phyloP scores from a whole-genome alignment of 1,284 basidiomycete species.

The Wallemia ichthyophaga region DNA sequence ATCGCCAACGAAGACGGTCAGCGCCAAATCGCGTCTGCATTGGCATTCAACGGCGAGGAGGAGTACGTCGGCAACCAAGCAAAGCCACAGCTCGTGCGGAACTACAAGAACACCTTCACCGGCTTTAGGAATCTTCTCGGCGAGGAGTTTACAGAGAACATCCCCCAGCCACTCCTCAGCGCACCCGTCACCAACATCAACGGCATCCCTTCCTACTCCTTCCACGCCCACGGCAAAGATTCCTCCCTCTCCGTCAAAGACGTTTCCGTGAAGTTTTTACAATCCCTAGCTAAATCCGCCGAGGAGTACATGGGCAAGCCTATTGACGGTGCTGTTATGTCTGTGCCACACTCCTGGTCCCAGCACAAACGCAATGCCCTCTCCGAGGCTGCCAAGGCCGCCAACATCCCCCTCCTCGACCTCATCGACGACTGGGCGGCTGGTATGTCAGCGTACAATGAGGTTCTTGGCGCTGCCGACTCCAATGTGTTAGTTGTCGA shows the following conservation, averaged over 20 bases:
- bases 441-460: constrained; percentile 28
- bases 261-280: constrained; percentile 57
- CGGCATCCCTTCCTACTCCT: constrained; percentile 56
- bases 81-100: constrained; percentile 79
- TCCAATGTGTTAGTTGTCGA: constrained; percentile 40
- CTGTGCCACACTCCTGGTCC: constrained; percentile 26
- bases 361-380: constrained; percentile 15
- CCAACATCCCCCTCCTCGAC: constrained; percentile 10
- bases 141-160: constrained; percentile 31
- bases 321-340: constrained; percentile 54
- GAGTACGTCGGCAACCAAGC: constrained; percentile 96
- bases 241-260: constrained; percentile 59
- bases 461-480: constrained; percentile 49
- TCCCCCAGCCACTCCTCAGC: constrained; percentile 9
- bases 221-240: constrained; percentile 32
- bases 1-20: constrained; percentile 98
- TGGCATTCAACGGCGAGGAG: constrained; percentile 74
- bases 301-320: constrained; percentile 71
- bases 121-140: constrained; percentile 82
- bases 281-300: constrained; percentile 56
- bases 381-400: constrained; percentile 16
- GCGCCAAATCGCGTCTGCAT: constrained; percentile 80
- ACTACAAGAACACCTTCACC: constrained; percentile 72
- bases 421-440: constrained; percentile 39
- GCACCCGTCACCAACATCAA: constrained; percentile 43